A percentile compares a stretch with the other conserved stretches of the same genome.
These are phyloP conservation scores for Senna siamea DNA, from an alignment of 306 rosid genomes.

Conservation along the genomic window DNA sequence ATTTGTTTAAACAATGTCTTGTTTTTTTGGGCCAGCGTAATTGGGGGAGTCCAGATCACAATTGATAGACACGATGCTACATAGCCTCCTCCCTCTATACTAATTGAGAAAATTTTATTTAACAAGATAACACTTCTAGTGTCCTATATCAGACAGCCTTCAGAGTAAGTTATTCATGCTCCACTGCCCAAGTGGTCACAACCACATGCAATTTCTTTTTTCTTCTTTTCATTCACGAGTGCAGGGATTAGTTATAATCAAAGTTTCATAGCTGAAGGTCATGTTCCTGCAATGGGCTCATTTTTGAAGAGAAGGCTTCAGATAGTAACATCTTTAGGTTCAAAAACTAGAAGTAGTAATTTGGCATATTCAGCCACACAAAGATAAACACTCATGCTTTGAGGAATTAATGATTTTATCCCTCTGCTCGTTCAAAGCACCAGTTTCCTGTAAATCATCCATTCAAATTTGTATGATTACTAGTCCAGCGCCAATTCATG, in stretches of 20 bases:
- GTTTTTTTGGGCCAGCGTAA: too few relatives aligned
- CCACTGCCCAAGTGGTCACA: background rate
- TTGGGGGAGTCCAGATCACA: too few relatives aligned
- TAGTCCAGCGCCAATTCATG: background rate
- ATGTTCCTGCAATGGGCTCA: background rate
- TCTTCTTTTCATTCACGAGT: background rate
- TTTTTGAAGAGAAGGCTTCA: background rate
- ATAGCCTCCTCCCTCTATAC: too few relatives aligned
- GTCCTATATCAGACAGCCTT: too few relatives aligned
- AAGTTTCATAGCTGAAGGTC: background rate
- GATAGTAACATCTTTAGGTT: background rate
- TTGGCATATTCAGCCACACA: background rate
- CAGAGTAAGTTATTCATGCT: background rate
- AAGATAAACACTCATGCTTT: background rate
- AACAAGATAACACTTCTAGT: too few relatives aligned
- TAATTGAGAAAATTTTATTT: too few relatives aligned
- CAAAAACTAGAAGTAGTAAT: background rate
- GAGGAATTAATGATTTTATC: background rate
- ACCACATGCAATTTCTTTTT: background rate
- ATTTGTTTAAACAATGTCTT: too few relatives aligned
- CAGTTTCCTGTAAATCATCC: background rate
- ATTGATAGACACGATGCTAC: too few relatives aligned
- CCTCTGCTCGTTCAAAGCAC: background rate
- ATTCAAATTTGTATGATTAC: background rate
- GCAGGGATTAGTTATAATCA: background rate